Evolutionary conservation across 805 yeast genomes (phyloP).

Genomic region (Schwanniomyces sp.): DNA sequence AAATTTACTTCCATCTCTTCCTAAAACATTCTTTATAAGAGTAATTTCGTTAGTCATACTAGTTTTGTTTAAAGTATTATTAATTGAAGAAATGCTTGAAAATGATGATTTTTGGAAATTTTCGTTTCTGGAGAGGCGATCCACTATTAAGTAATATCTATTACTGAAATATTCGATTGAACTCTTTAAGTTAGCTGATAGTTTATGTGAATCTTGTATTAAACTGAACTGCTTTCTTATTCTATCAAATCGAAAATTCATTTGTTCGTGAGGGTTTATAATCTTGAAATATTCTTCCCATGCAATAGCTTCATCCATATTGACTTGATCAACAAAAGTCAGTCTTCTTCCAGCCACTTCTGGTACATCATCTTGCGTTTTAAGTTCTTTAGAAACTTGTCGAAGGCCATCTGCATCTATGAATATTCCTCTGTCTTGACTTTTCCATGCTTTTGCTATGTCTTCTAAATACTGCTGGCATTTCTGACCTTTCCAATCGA

Average conservation of each 20-base stretch:
- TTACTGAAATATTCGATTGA: constrained; percentile 45
- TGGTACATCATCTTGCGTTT: constrained; percentile 4
- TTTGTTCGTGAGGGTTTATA: constrained; percentile 65
- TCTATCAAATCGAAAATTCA: constrained; percentile 60
- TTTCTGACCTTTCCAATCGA: constrained; percentile 75
- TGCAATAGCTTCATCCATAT: constrained; percentile 34
- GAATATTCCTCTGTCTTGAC: constrained; percentile 83
- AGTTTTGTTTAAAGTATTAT: constrained; percentile 17
- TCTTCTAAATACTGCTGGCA: constrained; percentile 70
- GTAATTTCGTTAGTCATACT: constrained; percentile 48
- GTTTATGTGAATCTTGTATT: constrained; percentile 5
- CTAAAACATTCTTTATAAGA: constrained; percentile 78
- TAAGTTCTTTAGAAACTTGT: constrained; percentile 60
- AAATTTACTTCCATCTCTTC: constrained; percentile 77
- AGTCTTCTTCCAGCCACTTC: constrained; percentile 14
- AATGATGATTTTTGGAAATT: constrained; percentile 58
- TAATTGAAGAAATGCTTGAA: constrained; percentile 44
- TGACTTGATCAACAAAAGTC: constrained; percentile 17
- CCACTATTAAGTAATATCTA: constrained; percentile 64
- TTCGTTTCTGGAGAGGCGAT: constrained; percentile 74
- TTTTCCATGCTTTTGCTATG: constrained; percentile 82
- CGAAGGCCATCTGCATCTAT: constrained; percentile 72
- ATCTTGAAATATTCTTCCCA: constrained; percentile 76
- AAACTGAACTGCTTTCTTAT: constrained; percentile 61
- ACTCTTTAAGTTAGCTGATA: constrained; percentile 16